Evolutionary conservation across 2,329 filamentous ascomycete species (phyloP).

Genomic region (Curvularia hawaiiensis): DNA sequence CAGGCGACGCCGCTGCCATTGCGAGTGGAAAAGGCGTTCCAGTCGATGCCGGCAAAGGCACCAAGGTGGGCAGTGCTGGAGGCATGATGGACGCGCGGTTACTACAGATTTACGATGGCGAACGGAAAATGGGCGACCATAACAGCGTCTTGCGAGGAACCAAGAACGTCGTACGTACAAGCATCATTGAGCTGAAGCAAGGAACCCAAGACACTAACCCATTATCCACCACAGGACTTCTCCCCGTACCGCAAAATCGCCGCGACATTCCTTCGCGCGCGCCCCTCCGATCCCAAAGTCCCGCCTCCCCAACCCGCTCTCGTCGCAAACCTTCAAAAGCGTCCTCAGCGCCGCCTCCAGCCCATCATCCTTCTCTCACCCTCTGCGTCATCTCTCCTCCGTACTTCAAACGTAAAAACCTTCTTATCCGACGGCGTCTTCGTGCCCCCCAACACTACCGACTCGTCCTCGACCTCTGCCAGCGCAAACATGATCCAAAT

Average conservation of each 20-base stretch:
- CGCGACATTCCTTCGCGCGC: conserved; percentile 69
- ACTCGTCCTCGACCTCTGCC: conserved; percentile 62
- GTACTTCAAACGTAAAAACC: conserved; percentile 93
- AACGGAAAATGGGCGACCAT: conserved; percentile 89
- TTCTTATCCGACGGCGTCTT: conserved; percentile 89
- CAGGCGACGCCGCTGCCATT: conserved; percentile 59
- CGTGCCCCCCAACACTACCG: conserved; percentile 70
- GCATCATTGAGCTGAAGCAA: not conserved
- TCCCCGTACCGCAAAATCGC: conserved; percentile 89
- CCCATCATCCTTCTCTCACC: conserved; percentile 98
- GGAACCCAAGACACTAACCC: conserved; percentile 17
- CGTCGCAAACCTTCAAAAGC: conserved; percentile 49
- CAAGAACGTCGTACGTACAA: conserved; percentile 75
- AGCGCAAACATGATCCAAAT: conserved; percentile 78
- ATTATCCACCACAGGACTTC: conserved; percentile 71
- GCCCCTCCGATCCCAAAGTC: conserved; percentile 49
- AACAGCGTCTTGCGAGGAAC: conserved; percentile 86
- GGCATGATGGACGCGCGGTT: conserved; percentile 74
- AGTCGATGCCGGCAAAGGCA: conserved; percentile 41
- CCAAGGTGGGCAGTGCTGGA: conserved; percentile 41
- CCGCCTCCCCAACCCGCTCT: conserved; percentile 43
- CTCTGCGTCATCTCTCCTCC: conserved; percentile 90
- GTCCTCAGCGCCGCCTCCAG: conserved; percentile 55
- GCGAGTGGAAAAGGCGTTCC: conserved; percentile 55
- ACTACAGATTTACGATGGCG: conserved; percentile 86